Base-by-base conservation (phyloP, 164 flowering plant genomes). In the Magnolia changhungtana region DNA sequence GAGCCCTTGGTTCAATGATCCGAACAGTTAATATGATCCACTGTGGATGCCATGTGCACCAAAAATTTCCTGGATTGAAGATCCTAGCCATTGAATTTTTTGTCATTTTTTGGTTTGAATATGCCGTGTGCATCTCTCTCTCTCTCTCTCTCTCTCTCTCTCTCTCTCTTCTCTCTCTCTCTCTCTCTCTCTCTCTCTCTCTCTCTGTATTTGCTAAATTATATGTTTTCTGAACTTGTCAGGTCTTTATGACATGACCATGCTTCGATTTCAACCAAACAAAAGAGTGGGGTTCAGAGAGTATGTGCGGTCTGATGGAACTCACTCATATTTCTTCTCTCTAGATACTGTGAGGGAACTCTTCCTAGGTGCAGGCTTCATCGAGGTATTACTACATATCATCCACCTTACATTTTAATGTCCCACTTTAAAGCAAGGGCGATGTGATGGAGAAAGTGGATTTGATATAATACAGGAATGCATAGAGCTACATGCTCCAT, bases 161-260 rank as follows among this genome's bases (percentile, higher is more conserved):
- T n/a, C n/a, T n/a, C n/a, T n/a, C n/a, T n/a, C n/a, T n/a, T n/a
- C n/a, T 24, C 24, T 24, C 24, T 24, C 24, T 24, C 24, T 24
- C 24, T 24, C 24, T 24, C 24, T 24, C 24, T 24, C 24, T 24
- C 24, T 24, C 59, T 10, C 3, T 1, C 13, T 0, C 11, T 37
- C 2, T 14, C 8, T 19, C 55, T 7, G 5, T 19, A 59, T 20
- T 76, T 61, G 65, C 55, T 73, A 18, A 49, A 61, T 52, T 51
- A 21, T 63, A 0, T 19, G 27, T 7, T 75, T 67, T 55, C 55
- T 63, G 75, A 77, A 72, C 68, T 37, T 55, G 61, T 58, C 83
- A 95, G 97, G 98, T 72, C 92, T 95, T 37, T 95, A 90, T 89
- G 99, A 95, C 79, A 92, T 93, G 98, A 89, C 97, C 63, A 93